Conservation (phyloP, 2,329 filamentous ascomycete species). For the Ascochyta rabiei region DNA sequence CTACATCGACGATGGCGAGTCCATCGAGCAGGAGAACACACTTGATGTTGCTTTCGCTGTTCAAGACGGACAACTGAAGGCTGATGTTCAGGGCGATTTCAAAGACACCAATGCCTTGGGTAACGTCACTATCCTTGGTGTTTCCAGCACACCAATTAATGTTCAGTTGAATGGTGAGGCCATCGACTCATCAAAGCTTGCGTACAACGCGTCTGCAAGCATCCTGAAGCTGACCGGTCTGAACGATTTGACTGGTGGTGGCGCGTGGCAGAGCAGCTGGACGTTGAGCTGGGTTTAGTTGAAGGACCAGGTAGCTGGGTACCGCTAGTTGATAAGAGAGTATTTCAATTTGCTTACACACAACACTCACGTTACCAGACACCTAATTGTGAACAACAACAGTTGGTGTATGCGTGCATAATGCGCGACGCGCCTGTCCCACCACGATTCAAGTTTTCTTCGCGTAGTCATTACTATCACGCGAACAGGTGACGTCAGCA, state of each 20-base stretch:
- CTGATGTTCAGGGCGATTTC: conserved; percentile 59
- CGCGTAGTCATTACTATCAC: conserved; percentile 13
- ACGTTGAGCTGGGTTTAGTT: conserved; percentile 58
- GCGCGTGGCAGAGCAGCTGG: conserved; percentile 67
- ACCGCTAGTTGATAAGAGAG: too few relatives aligned
- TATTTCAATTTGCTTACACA: not conserved
- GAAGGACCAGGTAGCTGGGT: not conserved
- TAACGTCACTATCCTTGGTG: conserved; percentile 68
- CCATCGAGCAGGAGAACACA: conserved; percentile 61
- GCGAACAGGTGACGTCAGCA: conserved; percentile 30
- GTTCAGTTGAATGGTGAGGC: conserved; percentile 56
- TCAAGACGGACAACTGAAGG: conserved; percentile 54
- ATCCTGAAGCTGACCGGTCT: conserved; percentile 60
- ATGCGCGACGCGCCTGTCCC: conserved; percentile 15
- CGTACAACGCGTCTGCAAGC: conserved; percentile 56
- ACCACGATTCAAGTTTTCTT: conserved; percentile 26
- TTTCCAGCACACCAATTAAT: conserved; percentile 50
- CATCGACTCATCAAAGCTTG: conserved; percentile 53
- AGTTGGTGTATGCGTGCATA: conserved; percentile 10
- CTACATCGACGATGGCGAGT: conserved; percentile 79
- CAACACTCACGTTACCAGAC: not conserved
- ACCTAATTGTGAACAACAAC: not conserved
- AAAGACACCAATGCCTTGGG: conserved; percentile 63
- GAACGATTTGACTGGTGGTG: conserved; percentile 54
- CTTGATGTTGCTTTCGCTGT: conserved; percentile 61